Conservation (phyloP, 768 basidiomycete genomes). For the Rhodotorula graminis region DNA sequence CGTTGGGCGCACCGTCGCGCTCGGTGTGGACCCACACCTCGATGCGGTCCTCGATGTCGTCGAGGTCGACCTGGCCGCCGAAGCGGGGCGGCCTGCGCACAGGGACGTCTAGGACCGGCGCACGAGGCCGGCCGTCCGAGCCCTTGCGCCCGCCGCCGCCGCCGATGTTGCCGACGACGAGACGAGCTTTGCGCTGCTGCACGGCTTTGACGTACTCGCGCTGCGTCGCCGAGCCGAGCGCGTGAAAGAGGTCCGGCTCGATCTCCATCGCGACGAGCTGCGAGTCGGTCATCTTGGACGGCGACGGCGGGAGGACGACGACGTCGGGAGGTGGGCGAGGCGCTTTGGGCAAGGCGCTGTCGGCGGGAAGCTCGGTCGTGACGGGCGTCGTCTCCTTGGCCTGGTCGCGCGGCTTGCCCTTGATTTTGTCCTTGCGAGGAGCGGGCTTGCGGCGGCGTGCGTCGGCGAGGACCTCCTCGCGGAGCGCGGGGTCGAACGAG, state of each 20-base stretch:
- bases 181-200: not conserved
- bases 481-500: conserved; percentile 60
- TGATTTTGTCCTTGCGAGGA: not conserved
- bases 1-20: conserved; percentile 60
- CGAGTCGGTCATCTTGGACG: not conserved
- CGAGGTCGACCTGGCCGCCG: conserved; percentile 61
- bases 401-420: not conserved
- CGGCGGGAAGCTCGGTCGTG: not conserved
- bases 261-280: not conserved
- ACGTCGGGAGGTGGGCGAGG: not conserved
- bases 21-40: conserved; percentile 71
- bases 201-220: not conserved
- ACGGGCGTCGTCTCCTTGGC: not conserved
- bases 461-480: conserved; percentile 66
- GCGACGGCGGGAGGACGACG: conserved; percentile 53
- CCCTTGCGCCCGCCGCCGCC: not conserved
- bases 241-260: not conserved
- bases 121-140: conserved; percentile 38
- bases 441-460: conserved; percentile 30
- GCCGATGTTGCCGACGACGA: not conserved
- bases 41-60: conserved; percentile 67
- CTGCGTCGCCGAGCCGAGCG: conserved; percentile 3
- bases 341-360: not conserved
- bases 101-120: conserved; percentile 55
- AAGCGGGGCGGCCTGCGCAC: conserved; percentile 54